These are phyloP conservation scores for Aechmea fasciata DNA, from an alignment of 176 grass and related monocot genomes.

Conservation along the genomic window DNA sequence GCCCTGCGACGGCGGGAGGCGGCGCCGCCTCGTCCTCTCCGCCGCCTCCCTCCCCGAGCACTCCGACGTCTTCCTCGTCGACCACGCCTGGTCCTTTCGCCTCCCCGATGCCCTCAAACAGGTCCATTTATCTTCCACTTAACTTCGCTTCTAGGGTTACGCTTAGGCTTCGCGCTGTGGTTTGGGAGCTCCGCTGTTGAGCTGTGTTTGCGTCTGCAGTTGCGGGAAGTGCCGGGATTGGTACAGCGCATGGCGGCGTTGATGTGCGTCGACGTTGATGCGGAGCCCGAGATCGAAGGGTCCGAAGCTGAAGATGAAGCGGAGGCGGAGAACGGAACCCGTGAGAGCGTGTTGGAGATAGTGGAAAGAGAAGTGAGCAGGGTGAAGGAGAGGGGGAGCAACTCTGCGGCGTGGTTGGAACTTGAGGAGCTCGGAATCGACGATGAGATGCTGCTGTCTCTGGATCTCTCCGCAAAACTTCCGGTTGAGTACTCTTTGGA, in stretches of 20 bases:
- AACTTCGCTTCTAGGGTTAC: not conserved
- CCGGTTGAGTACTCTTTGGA: slow-evolving; percentile 35
- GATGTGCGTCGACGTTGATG: slow-evolving; percentile 88
- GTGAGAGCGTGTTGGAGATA: slow-evolving; percentile 47
- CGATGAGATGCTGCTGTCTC: slow-evolving; percentile 67
- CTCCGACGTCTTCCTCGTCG: slow-evolving; percentile 72
- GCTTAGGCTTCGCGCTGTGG: not conserved
- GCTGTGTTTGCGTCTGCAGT: slow-evolving; percentile 36
- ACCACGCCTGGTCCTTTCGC: slow-evolving; percentile 94
- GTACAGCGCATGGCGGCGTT: slow-evolving; percentile 76
- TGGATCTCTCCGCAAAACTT: slow-evolving; percentile 69
- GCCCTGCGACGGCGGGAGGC: slow-evolving; percentile 41
- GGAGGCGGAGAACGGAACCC: slow-evolving; percentile 4
- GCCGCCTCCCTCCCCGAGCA: slow-evolving; percentile 32
- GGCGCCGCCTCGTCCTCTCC: slow-evolving; percentile 50
- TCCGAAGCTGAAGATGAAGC: slow-evolving; percentile 20
- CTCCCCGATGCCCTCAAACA: slow-evolving; percentile 72
- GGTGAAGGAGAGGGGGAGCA: slow-evolving; percentile 38
- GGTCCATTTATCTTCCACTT: slow-evolving; percentile 15
- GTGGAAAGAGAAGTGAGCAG: slow-evolving; percentile 47
- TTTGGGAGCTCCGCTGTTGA: not conserved
- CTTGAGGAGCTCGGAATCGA: slow-evolving; percentile 85
- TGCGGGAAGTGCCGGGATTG: slow-evolving; percentile 71
- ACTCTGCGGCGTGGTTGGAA: slow-evolving; percentile 65
- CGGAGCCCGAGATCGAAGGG: slow-evolving; percentile 29